Evolutionary conservation across 208 protist species (phyloP).

Genomic region (Trypanosoma vivax): DNA sequence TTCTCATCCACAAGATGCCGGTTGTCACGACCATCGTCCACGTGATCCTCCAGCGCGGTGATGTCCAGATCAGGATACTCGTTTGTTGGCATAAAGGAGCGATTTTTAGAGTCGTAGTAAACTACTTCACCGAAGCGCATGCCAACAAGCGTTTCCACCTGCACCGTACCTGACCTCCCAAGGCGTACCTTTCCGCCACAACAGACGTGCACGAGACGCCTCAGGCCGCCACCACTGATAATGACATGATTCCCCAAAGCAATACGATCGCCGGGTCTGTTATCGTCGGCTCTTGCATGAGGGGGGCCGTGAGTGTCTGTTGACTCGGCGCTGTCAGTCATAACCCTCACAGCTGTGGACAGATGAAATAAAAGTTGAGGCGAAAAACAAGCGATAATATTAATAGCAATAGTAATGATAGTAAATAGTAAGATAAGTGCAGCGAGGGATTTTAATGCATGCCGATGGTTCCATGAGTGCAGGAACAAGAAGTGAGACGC

Average conservation of each 20-base stretch:
- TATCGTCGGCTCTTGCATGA: background rate
- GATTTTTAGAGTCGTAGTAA: conserved; percentile 40
- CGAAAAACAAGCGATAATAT: too few relatives aligned
- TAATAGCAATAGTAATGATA: too few relatives aligned
- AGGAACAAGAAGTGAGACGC: too few relatives aligned
- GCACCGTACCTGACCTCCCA: conserved; percentile 48
- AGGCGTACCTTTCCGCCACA: conserved; percentile 49
- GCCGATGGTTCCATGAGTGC: too few relatives aligned
- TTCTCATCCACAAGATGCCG: conserved; percentile 77
- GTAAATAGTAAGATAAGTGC: too few relatives aligned
- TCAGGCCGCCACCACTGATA: conserved; percentile 68
- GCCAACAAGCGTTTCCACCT: conserved; percentile 63
- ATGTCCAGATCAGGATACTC: conserved; percentile 86
- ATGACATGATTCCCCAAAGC: conserved; percentile 76
- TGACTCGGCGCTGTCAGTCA: conserved; percentile 16
- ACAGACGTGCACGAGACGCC: conserved; percentile 60
- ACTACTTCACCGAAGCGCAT: conserved; percentile 79
- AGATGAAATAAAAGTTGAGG: too few relatives aligned
- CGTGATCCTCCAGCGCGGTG: conserved; percentile 25
- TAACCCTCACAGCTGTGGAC: too few relatives aligned
- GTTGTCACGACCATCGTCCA: conserved; percentile 46
- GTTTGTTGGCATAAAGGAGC: conserved; percentile 55
- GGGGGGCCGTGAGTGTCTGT: background rate
- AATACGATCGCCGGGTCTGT: conserved; percentile 23
- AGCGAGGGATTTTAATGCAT: too few relatives aligned